These are phyloP conservation scores for Hibiscus syriacus DNA, from an alignment of 345 rosid genomes.

Conservation along the genomic window DNA sequence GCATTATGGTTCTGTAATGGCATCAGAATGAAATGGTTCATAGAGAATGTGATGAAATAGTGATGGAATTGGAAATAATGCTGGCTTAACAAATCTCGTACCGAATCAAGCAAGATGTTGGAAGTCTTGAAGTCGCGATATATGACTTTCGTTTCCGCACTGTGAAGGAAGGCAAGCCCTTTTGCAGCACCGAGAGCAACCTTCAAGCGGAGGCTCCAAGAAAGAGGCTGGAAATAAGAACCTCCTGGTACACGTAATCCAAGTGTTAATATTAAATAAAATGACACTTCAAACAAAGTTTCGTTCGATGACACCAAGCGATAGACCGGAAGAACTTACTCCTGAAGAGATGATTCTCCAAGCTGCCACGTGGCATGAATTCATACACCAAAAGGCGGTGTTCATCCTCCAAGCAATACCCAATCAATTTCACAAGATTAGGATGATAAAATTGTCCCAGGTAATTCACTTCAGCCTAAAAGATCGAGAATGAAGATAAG, in stretches of 20 bases:
- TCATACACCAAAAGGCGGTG: neutral
- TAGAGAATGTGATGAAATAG: neutral
- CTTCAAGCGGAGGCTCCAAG: neutral
- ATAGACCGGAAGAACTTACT: neutral
- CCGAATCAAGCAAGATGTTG: neutral
- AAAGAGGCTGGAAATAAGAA: neutral
- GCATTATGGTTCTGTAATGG: neutral
- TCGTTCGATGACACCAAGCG: neutral
- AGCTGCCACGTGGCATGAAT: neutral
- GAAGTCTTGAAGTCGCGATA: neutral
- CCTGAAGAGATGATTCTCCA: neutral
- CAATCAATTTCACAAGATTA: neutral
- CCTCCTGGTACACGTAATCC: conserved; percentile 23
- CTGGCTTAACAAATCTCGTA: neutral
- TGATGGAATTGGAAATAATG: neutral
- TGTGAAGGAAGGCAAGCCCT: neutral
- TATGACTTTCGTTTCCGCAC: neutral
- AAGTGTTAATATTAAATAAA: neutral
- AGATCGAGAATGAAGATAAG: neutral
- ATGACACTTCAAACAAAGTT: neutral
- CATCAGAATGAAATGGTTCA: neutral
- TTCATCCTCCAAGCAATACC: neutral
- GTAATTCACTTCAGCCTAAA: neutral
- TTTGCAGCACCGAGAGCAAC: neutral
- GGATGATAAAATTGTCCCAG: neutral